Conservation (phyloP, 768 basidiomycete genomes). For the Lactarius hengduanensis region DNA sequence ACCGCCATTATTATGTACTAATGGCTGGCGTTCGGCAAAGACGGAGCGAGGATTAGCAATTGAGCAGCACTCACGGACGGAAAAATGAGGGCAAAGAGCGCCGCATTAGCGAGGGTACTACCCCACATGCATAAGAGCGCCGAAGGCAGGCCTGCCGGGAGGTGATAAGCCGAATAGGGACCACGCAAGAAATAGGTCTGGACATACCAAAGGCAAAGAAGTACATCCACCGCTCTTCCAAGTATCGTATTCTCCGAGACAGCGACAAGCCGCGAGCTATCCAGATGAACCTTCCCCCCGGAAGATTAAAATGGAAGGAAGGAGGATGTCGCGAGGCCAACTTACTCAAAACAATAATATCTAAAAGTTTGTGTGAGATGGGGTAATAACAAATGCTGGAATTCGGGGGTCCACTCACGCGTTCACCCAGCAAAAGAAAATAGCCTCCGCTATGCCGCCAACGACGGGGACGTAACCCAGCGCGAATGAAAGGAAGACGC, state of each 20-base stretch:
- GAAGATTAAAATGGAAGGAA: constrained; percentile 12
- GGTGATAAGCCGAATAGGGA: neutral
- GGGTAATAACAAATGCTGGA: neutral
- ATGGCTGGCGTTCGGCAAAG: constrained; percentile 6
- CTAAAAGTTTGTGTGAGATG: constrained; percentile 38
- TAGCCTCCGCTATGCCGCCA: constrained; percentile 59
- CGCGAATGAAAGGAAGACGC: constrained; percentile 63
- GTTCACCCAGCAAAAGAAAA: constrained; percentile 84
- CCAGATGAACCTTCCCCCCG: constrained; percentile 64
- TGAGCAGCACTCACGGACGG: constrained; percentile 55
- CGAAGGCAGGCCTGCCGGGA: constrained; percentile 58
- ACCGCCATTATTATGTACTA: constrained; percentile 86
- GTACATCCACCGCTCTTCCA: constrained; percentile 91
- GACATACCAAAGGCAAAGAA: constrained; percentile 75
- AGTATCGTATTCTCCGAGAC: constrained; percentile 61
- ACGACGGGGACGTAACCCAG: constrained; percentile 62
- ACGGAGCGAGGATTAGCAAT: neutral
- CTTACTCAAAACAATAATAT: constrained; percentile 90
- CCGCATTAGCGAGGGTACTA: constrained; percentile 74
- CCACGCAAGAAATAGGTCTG: constrained; percentile 12
- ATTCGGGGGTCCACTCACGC: constrained; percentile 55
- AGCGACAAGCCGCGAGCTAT: constrained; percentile 70
- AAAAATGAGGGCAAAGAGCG: constrained; percentile 78
- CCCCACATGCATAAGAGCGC: constrained; percentile 72
- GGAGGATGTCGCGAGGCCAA: neutral